These are phyloP conservation scores for Coemansia sp. DNA, from an alignment of 192 early-diverging fungal species.

Conservation along the genomic window DNA sequence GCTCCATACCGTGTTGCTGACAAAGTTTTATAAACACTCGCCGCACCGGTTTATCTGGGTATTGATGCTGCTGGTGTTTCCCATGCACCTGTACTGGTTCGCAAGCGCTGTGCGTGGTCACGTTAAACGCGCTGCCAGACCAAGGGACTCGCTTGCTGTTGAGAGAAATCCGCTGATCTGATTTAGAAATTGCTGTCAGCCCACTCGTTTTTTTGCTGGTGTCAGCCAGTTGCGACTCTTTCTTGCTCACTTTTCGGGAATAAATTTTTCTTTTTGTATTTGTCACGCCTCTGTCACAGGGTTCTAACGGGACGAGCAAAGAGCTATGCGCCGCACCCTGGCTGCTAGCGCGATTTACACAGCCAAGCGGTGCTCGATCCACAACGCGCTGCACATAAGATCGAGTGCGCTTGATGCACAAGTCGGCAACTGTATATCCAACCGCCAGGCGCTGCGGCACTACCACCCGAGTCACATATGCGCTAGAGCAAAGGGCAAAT, in stretches of 20 bases:
- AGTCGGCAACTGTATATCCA: background rate
- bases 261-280: background rate
- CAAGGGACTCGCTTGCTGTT: too few species aligned
- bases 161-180: background rate
- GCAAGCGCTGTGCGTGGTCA: conserved; percentile 21
- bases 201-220: too few species aligned
- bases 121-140: background rate
- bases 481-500: too few species aligned
- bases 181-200: background rate
- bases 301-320: too few species aligned
- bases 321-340: background rate
- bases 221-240: too few species aligned
- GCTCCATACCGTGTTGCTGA: conserved; percentile 48
- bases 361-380: background rate
- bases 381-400: background rate
- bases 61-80: conserved; percentile 40
- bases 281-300: too few species aligned
- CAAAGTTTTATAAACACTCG: conserved; percentile 30
- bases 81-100: conserved; percentile 58
- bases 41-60: conserved; percentile 23
- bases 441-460: background rate
- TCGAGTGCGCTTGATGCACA: background rate
- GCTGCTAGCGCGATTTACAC: background rate
- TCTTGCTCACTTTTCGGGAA: too few species aligned
- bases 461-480: background rate